Base-by-base conservation (phyloP, 441 rosid genomes). In the Jatropha podagrica region DNA sequence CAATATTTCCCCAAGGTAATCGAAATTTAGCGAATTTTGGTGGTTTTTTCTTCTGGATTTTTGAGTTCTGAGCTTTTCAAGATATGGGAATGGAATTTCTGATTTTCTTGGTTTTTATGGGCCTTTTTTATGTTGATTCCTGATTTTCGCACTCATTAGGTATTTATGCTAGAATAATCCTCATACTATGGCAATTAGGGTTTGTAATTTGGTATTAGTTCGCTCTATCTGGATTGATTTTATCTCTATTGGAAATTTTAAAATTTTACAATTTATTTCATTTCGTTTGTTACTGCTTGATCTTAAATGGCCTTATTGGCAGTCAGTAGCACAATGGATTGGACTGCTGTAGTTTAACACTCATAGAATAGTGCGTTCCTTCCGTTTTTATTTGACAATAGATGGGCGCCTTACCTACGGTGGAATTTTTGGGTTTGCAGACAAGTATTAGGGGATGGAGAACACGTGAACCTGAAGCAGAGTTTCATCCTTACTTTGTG, bases 1-100 rank as follows among this genome's bases (percentile, higher is more conserved):
- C 94, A 92, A 61, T 48, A 76, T 78, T 76, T 88, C 81, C 95
- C 97, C 7, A 83, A 89, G 97, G 98, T 94, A 80, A 77, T 66
- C 3, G 37, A 38, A 38, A 27, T 40, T 32, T 15, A 12, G 1
- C 10, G 12, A 8, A 38, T 20, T 68, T 74, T 54, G 15, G 17
- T 11, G 10, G 1, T 23, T 32, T 52, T 3, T 18, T 26, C 27
- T 23, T 68, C 4, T 48, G 2, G 37, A 54, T 8, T 12, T 73
- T 5, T 20, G 26, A 10, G 38, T 63, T 65, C 23, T 18, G 32
- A 26, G 38, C 41, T 41, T 7, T 13, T 64, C 3, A 41, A 52
- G n/a, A 61, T 65, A 2, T 20, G 48, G 17, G 58, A 26, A n/a
- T 41, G 52, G 32, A 69, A 52, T 54, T 72, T 49, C 23, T 1